Percentiles rank a stretch among this genome's conserved stretches.
Conservation (phyloP, 2,329 filamentous ascomycete species). For the Fusarium avenaceum region DNA sequence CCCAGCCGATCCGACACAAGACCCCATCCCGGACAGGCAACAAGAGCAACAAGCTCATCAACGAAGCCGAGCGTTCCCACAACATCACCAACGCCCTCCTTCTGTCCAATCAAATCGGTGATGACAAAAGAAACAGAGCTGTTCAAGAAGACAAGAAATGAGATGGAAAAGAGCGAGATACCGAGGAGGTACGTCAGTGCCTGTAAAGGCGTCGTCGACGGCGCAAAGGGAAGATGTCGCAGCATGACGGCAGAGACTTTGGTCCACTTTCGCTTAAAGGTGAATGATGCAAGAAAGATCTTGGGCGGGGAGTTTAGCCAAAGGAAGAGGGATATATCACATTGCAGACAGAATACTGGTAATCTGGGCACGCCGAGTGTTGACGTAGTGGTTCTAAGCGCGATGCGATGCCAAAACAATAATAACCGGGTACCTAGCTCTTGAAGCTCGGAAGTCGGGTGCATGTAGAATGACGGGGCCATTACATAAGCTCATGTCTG, state of each 20-base stretch:
- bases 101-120: constrained; percentile 82
- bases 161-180: constrained; percentile 88
- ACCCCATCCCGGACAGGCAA: constrained; percentile 86
- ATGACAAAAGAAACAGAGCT: constrained; percentile 87
- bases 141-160: constrained; percentile 91
- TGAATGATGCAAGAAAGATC: constrained; percentile 1
- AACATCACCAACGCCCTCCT: constrained; percentile 79
- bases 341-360: constrained; percentile 32
- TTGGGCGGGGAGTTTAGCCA: not conserved
- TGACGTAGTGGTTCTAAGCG: constrained; percentile 39
- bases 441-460: constrained; percentile 37
- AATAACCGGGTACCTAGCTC: constrained; percentile 23
- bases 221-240: constrained; percentile 69
- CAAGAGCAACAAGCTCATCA: constrained; percentile 84
- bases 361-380: constrained; percentile 22
- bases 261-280: not conserved
- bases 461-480: constrained; percentile 28
- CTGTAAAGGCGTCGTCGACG: constrained; percentile 71
- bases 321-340: constrained; percentile 29
- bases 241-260: constrained; percentile 48
- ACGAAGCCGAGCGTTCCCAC: constrained; percentile 88
- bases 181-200: constrained; percentile 83
- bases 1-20: constrained; percentile 82
- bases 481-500: constrained; percentile 43
- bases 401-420: constrained; percentile 31